Evolutionary conservation across 371 early-diverging fungal species (phyloP), one percentile per base, ranked within the genome.

Genomic region (Rhizopus arrhizus): DNA sequence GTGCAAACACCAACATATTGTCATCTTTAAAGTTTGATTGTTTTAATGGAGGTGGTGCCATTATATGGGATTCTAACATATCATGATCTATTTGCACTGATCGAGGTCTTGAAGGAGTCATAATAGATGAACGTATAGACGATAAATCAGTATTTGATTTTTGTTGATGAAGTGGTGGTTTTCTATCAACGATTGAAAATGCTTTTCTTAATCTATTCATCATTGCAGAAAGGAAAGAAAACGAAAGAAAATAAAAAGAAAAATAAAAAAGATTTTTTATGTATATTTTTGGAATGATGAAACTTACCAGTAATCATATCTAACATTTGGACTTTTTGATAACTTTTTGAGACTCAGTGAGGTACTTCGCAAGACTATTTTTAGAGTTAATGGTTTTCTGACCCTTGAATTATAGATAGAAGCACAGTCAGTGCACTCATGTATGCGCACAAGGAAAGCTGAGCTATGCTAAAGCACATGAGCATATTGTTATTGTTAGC

Each of bases 201-300:
- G 60, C 53, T 32, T 46, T 60, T 36, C 32, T 53, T 7, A 60
- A 35, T 46, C 52, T 33, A 16, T 60, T 36, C 60, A 60, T 60
- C 3, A 13, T 5, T 31, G 28, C n/a, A 31, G 13, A 56, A 43
- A 32, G 42, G 29, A 43, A 42, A 55, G 42, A 40, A 16, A 22
- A 42, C 15, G 12, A 52, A 28, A 42, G 16, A 40, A 34, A 61
- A 28, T 55, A n/a, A 31, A 22, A 28, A 38, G 49, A 58, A 16
- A 49, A 38, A 22, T 28, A 15, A 41, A 13, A n/a, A 6, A 57
- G 1, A 40, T 32, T 31, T 16, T 31, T 38, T 31, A 40, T 40
- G 13, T 41, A 32, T 38, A 11, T 11, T 38, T 38, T 38, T 8
- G 40, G 40, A 38, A 38, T 38, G 40, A 38, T 38, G 40, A 38